These are phyloP conservation scores for Teunomyces stri DNA, from an alignment of 805 yeast species.

Conservation along the genomic window DNA sequence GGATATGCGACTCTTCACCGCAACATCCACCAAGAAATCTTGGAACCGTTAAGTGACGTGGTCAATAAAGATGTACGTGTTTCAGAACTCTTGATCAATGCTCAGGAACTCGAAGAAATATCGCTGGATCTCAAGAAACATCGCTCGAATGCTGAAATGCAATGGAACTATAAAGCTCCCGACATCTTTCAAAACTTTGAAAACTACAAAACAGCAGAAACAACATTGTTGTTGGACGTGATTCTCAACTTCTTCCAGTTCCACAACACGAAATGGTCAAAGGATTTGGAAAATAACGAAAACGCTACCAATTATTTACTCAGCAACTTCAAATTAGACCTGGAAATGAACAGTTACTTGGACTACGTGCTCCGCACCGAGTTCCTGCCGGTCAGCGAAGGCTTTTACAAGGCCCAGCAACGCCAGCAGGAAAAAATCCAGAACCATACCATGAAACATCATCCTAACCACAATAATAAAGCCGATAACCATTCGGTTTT, in stretches of 20 bases:
- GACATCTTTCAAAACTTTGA: conserved; percentile 73
- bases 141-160: conserved; percentile 41
- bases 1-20: conserved; percentile 49
- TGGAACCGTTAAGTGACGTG: conserved; percentile 53
- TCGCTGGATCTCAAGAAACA: conserved; percentile 18
- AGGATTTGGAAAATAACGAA: conserved; percentile 47
- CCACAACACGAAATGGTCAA: conserved; percentile 22
- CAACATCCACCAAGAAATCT: conserved; percentile 51
- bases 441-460: conserved; percentile 7
- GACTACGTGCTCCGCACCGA: conserved; percentile 28
- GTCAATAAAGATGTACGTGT: conserved; percentile 53
- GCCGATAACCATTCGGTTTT: conserved; percentile 8
- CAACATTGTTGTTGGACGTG: conserved; percentile 57
- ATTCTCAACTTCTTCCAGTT: conserved; percentile 57
- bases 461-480: conserved; percentile 3
- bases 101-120: conserved; percentile 42
- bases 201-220: conserved; percentile 60
- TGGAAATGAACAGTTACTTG: conserved; percentile 38
- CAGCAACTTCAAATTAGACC: conserved; percentile 37
- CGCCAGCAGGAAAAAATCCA: conserved; percentile 12
- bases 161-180: conserved; percentile 81
- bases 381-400: conserved; percentile 13
- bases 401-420: conserved; percentile 10
- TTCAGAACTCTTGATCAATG: conserved; percentile 53
- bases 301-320: conserved; percentile 62